A percentile compares a stretch with the other conserved stretches of the same genome.
These are phyloP conservation scores for Dothistroma pini DNA, from an alignment of 2,329 filamentous ascomycete species.

Conservation along the genomic window DNA sequence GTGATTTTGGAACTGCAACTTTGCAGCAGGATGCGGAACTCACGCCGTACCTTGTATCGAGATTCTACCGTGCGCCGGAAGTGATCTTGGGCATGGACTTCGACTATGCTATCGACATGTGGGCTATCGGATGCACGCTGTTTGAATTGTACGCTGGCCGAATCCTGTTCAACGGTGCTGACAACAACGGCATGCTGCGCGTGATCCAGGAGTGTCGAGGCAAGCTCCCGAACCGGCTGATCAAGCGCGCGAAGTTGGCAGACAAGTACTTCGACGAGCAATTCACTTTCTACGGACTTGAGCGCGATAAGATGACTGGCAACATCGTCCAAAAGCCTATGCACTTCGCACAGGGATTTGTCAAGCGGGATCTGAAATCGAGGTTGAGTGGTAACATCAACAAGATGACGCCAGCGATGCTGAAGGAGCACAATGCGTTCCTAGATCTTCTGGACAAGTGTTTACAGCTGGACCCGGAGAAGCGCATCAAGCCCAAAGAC, in stretches of 20 bases:
- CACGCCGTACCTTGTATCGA: conserved; percentile 90
- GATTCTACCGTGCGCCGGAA: conserved; percentile 95
- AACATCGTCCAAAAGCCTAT: conserved; percentile 70
- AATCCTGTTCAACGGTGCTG: conserved; percentile 89
- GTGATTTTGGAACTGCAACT: conserved; percentile 93
- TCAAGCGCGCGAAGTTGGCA: conserved; percentile 75
- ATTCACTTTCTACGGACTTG: conserved; percentile 72
- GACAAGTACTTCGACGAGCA: conserved; percentile 69
- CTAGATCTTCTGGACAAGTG: conserved; percentile 85
- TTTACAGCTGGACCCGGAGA: conserved; percentile 85
- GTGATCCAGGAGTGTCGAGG: conserved; percentile 95
- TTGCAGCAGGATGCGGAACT: conserved; percentile 87
- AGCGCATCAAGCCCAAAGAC: conserved; percentile 80
- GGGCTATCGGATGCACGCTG: conserved; percentile 95
- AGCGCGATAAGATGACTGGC: conserved; percentile 81
- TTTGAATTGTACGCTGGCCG: conserved; percentile 98
- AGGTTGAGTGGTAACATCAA: conserved; percentile 65
- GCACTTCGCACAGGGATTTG: conserved; percentile 60
- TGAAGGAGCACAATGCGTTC: conserved; percentile 76
- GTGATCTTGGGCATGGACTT: conserved; percentile 96
- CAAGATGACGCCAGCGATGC: conserved; percentile 69
- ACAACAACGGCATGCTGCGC: conserved; percentile 98
- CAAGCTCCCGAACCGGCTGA: conserved; percentile 83
- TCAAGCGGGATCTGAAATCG: conserved; percentile 69
- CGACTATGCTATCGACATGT: conserved; percentile 92